A percentile compares a stretch with the other conserved stretches of the same genome.
phyloP scores from a whole-genome alignment of 1,284 basidiomycete genomes.

The Cryptococcus sp. region DNA sequence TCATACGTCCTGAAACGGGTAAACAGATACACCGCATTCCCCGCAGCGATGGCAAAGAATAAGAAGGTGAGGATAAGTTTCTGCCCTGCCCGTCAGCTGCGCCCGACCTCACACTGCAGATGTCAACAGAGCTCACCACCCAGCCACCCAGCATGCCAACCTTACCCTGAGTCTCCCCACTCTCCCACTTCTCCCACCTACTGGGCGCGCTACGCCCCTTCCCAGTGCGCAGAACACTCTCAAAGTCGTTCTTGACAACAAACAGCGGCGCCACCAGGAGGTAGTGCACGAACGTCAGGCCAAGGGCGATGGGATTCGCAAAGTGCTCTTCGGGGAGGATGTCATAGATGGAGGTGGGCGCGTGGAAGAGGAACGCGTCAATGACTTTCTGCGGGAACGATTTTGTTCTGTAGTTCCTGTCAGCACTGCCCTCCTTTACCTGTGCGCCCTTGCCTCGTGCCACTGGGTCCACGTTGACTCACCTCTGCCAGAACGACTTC shows the following conservation, averaged over 20 bases:
- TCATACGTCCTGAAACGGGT: slow-evolving; percentile 43
- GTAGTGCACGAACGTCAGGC: slow-evolving; percentile 37
- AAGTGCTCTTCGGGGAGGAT: slow-evolving; percentile 33
- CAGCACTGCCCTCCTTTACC: not conserved
- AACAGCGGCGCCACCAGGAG: slow-evolving; percentile 40
- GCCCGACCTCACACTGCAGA: not conserved
- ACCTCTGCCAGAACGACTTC: slow-evolving; percentile 38
- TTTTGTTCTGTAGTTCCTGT: slow-evolving; percentile 17
- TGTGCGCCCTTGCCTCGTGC: not conserved
- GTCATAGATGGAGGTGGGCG: slow-evolving; percentile 32
- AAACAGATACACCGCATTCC: slow-evolving; percentile 43
- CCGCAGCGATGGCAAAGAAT: slow-evolving; percentile 27
- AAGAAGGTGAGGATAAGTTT: slow-evolving; percentile 25
- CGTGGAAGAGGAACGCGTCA: slow-evolving; percentile 27
- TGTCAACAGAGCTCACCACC: slow-evolving; percentile 22
- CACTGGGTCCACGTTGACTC: slow-evolving; percentile 9
- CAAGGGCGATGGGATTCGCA: slow-evolving; percentile 39
- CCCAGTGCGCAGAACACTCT: slow-evolving; percentile 17
- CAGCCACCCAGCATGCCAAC: slow-evolving; percentile 27
- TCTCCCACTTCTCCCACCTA: slow-evolving; percentile 38
- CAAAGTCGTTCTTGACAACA: slow-evolving; percentile 12
- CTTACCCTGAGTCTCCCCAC: slow-evolving; percentile 11
- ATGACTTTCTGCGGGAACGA: slow-evolving; percentile 25
- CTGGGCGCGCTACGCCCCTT: slow-evolving; percentile 18
- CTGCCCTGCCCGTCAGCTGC: slow-evolving; percentile 13